phyloP scores from a whole-genome alignment of 768 basidiomycete species.

The Boletus speciosus region DNA sequence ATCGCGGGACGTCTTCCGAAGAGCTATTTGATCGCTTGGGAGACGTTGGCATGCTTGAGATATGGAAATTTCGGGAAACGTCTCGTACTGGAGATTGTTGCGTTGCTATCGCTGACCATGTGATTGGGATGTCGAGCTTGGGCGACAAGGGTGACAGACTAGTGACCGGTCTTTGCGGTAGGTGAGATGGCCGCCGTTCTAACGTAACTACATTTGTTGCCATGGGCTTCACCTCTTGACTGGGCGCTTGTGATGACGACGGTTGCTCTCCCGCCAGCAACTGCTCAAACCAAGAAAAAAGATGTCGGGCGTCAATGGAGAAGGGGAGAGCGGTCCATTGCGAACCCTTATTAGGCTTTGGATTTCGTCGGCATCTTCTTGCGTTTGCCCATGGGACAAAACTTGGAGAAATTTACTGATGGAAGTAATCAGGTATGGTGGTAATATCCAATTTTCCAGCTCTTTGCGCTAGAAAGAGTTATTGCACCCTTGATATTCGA shows the following conservation, averaged over 20 bases:
- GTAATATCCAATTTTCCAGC: slow-evolving; percentile 40
- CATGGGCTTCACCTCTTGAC: slow-evolving; percentile 7
- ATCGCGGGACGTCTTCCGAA: slow-evolving; percentile 31
- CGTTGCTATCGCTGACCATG: slow-evolving; percentile 6
- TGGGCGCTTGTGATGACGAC: slow-evolving; percentile 14
- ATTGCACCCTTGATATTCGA: slow-evolving; percentile 15
- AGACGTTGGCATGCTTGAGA: slow-evolving; percentile 10
- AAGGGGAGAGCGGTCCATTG: slow-evolving; percentile 41
- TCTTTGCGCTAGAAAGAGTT: slow-evolving; percentile 41
- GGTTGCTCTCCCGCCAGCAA: slow-evolving; percentile 30
- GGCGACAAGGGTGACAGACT: slow-evolving; percentile 12
- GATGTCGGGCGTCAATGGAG: slow-evolving; percentile 37
- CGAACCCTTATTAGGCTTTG: slow-evolving; percentile 55
- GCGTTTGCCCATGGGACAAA: slow-evolving; percentile 20
- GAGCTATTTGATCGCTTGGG: slow-evolving; percentile 27
- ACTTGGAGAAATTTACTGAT: slow-evolving; percentile 32
- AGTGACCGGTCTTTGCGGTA: slow-evolving; percentile 23
- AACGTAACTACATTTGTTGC: slow-evolving; percentile 13
- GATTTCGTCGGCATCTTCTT: slow-evolving; percentile 30
- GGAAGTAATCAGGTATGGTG: slow-evolving; percentile 37
- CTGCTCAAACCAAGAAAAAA: slow-evolving; percentile 45
- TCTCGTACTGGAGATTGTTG: slow-evolving; percentile 16
- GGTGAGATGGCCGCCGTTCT: slow-evolving; percentile 27
- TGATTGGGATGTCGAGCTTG: slow-evolving; percentile 12
- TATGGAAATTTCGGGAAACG: background rate